Evolutionary conservation across 2,329 filamentous ascomycete species (phyloP), one percentile per base, ranked within the genome.

Genomic region (Exophiala alcalophila): DNA sequence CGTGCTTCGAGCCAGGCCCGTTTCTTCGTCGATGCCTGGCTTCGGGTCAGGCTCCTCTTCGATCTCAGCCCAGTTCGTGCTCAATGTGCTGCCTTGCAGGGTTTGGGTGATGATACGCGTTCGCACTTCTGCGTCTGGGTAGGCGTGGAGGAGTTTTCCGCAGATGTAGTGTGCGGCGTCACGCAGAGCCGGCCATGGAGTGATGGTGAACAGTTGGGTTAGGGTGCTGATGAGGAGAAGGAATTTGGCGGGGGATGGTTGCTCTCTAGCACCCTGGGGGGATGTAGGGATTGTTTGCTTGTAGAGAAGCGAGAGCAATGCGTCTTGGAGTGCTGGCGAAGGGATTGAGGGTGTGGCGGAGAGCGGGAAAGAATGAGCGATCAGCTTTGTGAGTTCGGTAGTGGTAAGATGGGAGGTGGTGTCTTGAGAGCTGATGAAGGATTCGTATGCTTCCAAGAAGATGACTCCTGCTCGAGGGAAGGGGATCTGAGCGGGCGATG

Each of bases 401-500:
- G 39, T 44, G 11, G 44, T 40, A 15, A 50, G 46, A 4, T 33
- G 28, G n/a, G 28, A 19, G 21, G 31, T 24, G 15, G 38, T 16
- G 11, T 52, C 37, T 12, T 25, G 23, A 9, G 46, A 26, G 16
- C 47, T 14, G 7, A 45, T 24, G 18, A 40, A 55, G 16, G 35
- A 34, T 28, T 50, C 34, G 14, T 44, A 50, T 2, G 50, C 46
- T 10, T 42, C 34, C 8, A 55, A 40, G 33, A 53, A 42, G 29
- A 57, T 45, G 12, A 54, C 35, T 3, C 52, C 56, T 3, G 49
- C 47, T 16, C 37, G 16, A 4, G 56, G 50, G 15, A 57, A 52
- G 2, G 56, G 56, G 18, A 58, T 56, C 16, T 57, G 47, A 33
- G 48, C 43, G 15, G 56, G 54, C 8, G 49, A 48, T 1, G 47